Percentiles rank a stretch among this genome's conserved stretches.
Conservation (phyloP, 805 yeast genomes). For the Suhomyces emberorum region DNA sequence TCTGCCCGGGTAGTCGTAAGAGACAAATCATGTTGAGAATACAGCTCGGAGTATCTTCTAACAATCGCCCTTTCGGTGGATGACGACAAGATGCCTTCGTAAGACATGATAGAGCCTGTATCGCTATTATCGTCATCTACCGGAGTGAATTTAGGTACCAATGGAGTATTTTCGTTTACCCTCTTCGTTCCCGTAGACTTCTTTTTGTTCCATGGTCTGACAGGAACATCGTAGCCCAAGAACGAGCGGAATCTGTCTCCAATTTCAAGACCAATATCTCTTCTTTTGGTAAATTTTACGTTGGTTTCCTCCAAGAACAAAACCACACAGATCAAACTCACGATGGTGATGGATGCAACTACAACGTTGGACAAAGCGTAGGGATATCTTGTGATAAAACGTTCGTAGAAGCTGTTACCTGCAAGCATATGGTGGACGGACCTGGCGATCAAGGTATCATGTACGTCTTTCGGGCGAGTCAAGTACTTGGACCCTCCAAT, state of each 20-base stretch:
- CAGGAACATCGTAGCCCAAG: slow-evolving; percentile 17
- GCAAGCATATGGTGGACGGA: neutral
- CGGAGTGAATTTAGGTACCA: neutral
- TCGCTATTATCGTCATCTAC: neutral
- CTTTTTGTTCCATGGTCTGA: slow-evolving; percentile 20
- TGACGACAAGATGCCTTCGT: neutral
- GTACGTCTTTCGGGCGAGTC: slow-evolving; percentile 20
- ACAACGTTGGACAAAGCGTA: slow-evolving; percentile 53
- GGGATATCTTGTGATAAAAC: slow-evolving; percentile 39
- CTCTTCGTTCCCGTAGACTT: too few species aligned
- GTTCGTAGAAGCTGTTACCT: slow-evolving; percentile 13
- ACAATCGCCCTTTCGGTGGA: neutral
- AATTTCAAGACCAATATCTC: slow-evolving; percentile 44
- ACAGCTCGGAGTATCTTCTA: neutral
- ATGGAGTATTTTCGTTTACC: neutral
- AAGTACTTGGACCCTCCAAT: slow-evolving; percentile 30
- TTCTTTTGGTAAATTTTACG: slow-evolving; percentile 30
- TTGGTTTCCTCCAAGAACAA: slow-evolving; percentile 56
- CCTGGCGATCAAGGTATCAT: slow-evolving; percentile 4
- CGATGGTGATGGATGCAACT: slow-evolving; percentile 34
- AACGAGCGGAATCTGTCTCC: slow-evolving; percentile 34
- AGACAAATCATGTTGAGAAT: neutral
- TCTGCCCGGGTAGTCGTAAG: neutral
- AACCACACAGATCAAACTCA: slow-evolving; percentile 36
- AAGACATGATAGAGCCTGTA: neutral